These are phyloP conservation scores for Diutina catenulata DNA, from an alignment of 1,139 yeast genomes.

Conservation along the genomic window DNA sequence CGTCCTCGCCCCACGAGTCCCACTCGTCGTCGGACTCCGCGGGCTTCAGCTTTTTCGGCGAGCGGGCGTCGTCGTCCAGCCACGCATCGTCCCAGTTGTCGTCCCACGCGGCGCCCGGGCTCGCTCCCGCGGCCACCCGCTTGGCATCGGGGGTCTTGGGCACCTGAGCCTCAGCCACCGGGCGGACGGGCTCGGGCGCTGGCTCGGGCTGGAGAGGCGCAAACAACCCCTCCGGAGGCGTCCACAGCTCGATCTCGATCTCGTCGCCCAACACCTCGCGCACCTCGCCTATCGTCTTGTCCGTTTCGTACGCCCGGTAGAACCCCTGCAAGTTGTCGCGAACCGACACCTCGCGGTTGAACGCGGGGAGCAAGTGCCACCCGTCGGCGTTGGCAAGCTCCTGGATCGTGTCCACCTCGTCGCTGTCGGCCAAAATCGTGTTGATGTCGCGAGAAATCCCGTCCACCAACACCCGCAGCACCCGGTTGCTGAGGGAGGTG, in stretches of 20 bases:
- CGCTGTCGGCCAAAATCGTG: not conserved
- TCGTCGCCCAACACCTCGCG: not conserved
- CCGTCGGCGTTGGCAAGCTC: not conserved
- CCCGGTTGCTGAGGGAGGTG: not conserved
- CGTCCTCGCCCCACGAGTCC: not conserved
- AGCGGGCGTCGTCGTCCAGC: not conserved
- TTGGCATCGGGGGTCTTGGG: not conserved
- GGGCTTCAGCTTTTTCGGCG: not conserved
- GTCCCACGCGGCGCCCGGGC: too few relatives aligned
- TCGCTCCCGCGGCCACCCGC: too few relatives aligned
- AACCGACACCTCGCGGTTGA: not conserved
- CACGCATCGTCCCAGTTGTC: constrained; percentile 4
- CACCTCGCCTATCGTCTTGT: not conserved
- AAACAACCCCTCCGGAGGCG: too few relatives aligned
- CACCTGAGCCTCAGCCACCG: not conserved
- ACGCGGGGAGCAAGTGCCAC: not conserved
- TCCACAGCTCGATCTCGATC: not conserved
- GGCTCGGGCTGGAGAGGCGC: not conserved
- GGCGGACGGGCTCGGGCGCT: not conserved
- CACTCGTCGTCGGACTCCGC: not conserved
- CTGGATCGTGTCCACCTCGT: not conserved
- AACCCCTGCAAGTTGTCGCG: not conserved
- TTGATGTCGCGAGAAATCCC: not conserved
- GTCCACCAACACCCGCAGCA: not conserved
- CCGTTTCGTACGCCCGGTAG: not conserved